Evolutionary conservation across 2,329 filamentous ascomycete species (phyloP).

Genomic region (Cladophialophora yegresii): DNA sequence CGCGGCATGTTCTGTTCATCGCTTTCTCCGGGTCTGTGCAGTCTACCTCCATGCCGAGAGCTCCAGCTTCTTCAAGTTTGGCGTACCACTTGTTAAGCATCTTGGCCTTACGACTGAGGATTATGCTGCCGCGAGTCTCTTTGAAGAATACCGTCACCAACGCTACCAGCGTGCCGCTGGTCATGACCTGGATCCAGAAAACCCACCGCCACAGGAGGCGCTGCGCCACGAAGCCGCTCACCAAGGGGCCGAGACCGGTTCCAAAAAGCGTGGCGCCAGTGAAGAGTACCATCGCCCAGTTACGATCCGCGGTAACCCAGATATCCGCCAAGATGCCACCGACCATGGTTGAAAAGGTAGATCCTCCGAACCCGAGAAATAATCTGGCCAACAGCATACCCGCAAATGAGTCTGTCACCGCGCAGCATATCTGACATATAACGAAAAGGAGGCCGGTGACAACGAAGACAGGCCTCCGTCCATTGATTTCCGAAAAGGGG

Average conservation of each 20-base stretch:
- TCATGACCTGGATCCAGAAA: constrained; percentile 81
- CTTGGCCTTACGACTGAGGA: constrained; percentile 73
- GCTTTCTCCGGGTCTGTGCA: constrained; percentile 67
- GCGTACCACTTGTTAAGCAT: constrained; percentile 79
- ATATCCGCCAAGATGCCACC: constrained; percentile 90
- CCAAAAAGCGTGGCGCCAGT: constrained; percentile 75
- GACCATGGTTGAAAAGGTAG: constrained; percentile 81
- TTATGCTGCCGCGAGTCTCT: constrained; percentile 78
- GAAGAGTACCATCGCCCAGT: constrained; percentile 88
- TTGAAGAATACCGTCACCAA: constrained; percentile 70
- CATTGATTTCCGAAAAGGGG: constrained; percentile 85
- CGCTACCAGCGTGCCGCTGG: constrained; percentile 63
- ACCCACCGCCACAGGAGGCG: constrained; percentile 78
- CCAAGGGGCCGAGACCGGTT: constrained; percentile 75
- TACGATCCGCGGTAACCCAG: constrained; percentile 74
- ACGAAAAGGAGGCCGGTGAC: constrained; percentile 73
- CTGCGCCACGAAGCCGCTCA: constrained; percentile 69
- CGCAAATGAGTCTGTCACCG: constrained; percentile 66
- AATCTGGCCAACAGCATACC: constrained; percentile 74
- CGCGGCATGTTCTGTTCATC: constrained; percentile 36
- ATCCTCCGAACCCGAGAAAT: constrained; percentile 69
- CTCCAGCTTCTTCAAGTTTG: constrained; percentile 67
- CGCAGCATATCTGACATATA: constrained; percentile 66
- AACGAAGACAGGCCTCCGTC: constrained; percentile 79
- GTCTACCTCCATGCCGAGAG: constrained; percentile 41